phyloP scores from a whole-genome alignment of 2,329 filamentous ascomycete genomes.

The Pyrenochaeta sp. region DNA sequence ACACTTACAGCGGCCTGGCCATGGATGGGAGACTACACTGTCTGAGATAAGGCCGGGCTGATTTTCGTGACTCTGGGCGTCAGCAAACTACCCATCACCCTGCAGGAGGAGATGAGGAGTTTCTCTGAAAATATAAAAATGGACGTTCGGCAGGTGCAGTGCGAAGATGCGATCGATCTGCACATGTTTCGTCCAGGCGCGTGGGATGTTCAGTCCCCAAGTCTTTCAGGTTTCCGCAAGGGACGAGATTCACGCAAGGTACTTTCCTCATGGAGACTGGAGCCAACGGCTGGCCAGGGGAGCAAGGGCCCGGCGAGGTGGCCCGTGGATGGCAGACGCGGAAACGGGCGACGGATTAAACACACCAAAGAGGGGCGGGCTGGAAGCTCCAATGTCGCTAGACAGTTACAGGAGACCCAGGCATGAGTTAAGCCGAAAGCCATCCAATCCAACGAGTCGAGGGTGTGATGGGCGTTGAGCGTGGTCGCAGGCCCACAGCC shows the following conservation, averaged over 20 bases:
- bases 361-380: slow-evolving; percentile 6
- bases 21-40: slow-evolving; percentile 16
- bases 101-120: slow-evolving; percentile 23
- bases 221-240: not conserved
- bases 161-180: not conserved
- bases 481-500: slow-evolving; percentile 4
- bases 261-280: slow-evolving; percentile 3
- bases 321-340: slow-evolving; percentile 18
- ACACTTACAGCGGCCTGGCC: slow-evolving; percentile 14
- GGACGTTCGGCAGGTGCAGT: too few species aligned
- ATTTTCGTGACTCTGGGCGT: slow-evolving; percentile 30
- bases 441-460: slow-evolving; percentile 1
- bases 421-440: slow-evolving; percentile 3
- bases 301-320: slow-evolving; percentile 16
- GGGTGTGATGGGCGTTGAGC: slow-evolving; percentile 11
- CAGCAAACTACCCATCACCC: slow-evolving; percentile 26
- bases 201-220: not conserved
- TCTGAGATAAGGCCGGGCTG: slow-evolving; percentile 33
- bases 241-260: slow-evolving; percentile 7
- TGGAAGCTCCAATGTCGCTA: slow-evolving; percentile 5
- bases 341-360: slow-evolving; percentile 9
- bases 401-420: slow-evolving; percentile 5
- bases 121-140: not conserved
- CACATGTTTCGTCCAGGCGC: not conserved
- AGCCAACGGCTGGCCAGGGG: slow-evolving; percentile 3